Percentiles rank a stretch among this genome's conserved stretches.
Evolutionary conservation across 139 green algal species (phyloP).

Genomic region (Coelastrella sp.): DNA sequence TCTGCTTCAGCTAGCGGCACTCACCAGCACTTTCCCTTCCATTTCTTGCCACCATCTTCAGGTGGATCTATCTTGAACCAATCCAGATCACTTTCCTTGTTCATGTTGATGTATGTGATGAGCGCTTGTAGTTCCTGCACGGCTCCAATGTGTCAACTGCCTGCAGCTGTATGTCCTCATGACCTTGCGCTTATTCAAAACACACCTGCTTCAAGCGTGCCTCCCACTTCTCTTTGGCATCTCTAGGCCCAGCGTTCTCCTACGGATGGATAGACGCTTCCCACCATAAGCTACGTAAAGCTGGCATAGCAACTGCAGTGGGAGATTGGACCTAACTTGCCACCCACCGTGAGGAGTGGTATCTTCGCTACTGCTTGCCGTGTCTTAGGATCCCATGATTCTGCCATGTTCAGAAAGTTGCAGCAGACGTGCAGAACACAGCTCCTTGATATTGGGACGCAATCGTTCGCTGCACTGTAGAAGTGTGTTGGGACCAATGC

Average conservation of each 20-base stretch:
- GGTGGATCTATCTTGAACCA: conserved; percentile 95
- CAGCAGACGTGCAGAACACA: too few species aligned
- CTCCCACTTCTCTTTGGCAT: conserved; percentile 66
- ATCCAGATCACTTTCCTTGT: conserved; percentile 94
- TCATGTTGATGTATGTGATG: conserved; percentile 97
- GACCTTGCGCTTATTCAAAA: not conserved
- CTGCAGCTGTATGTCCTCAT: not conserved
- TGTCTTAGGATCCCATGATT: conserved; percentile 81
- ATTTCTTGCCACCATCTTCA: conserved; percentile 88
- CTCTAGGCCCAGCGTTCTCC: conserved; percentile 65
- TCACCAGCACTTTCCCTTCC: conserved; percentile 87
- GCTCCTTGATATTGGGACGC: too few species aligned
- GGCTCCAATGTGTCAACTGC: not conserved
- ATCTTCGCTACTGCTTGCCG: conserved; percentile 90
- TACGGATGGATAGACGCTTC: not conserved
- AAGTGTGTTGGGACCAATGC: too few species aligned
- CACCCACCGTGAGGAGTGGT: conserved; percentile 82
- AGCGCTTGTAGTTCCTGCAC: conserved; percentile 88
- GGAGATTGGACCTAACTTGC: not conserved
- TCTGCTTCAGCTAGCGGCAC: not conserved
- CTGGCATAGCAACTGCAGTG: not conserved
- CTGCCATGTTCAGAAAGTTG: conserved; percentile 62
- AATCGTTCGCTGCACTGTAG: too few species aligned
- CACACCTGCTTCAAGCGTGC: conserved; percentile 64
- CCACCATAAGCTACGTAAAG: not conserved